These are phyloP conservation scores for Farysia itapuensis DNA, from an alignment of 1,284 basidiomycete genomes.

Conservation along the genomic window DNA sequence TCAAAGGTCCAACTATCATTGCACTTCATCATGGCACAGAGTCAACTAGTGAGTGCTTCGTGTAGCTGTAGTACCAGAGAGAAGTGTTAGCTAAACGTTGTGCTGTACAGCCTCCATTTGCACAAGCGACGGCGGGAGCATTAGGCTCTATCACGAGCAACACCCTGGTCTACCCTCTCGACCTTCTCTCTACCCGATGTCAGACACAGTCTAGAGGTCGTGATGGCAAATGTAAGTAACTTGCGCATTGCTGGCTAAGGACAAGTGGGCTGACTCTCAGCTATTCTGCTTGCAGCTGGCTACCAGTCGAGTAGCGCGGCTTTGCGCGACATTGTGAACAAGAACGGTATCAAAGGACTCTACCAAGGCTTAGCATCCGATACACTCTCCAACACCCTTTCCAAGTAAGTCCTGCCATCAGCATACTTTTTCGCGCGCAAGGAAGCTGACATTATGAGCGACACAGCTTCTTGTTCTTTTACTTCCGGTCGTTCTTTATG, in stretches of 20 bases:
- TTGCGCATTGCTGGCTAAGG: too few species aligned
- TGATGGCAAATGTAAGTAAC: conserved; percentile 14
- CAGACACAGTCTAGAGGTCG: conserved; percentile 54
- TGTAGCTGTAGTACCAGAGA: not conserved
- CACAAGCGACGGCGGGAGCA: conserved; percentile 62
- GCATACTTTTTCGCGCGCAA: too few species aligned
- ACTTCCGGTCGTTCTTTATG: conserved; percentile 45
- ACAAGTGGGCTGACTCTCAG: too few species aligned
- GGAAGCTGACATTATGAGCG: not conserved
- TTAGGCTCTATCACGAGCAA: conserved; percentile 62
- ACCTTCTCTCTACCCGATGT: conserved; percentile 61
- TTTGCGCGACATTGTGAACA: conserved; percentile 33
- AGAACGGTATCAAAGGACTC: conserved; percentile 40
- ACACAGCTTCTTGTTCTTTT: conserved; percentile 47
- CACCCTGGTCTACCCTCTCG: conserved; percentile 63
- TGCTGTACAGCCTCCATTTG: conserved; percentile 59
- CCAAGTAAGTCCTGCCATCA: conserved; percentile 60
- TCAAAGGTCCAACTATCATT: too few species aligned
- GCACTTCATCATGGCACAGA: not conserved
- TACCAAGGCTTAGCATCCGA: conserved; percentile 61
- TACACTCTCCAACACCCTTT: conserved; percentile 61
- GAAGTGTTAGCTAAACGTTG: not conserved
- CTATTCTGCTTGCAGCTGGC: too few species aligned
- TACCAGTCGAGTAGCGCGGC: conserved; percentile 31
- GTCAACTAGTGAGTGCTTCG: not conserved